phyloP scores from a whole-genome alignment of 306 rosid species.

The Sicyos edulis region DNA sequence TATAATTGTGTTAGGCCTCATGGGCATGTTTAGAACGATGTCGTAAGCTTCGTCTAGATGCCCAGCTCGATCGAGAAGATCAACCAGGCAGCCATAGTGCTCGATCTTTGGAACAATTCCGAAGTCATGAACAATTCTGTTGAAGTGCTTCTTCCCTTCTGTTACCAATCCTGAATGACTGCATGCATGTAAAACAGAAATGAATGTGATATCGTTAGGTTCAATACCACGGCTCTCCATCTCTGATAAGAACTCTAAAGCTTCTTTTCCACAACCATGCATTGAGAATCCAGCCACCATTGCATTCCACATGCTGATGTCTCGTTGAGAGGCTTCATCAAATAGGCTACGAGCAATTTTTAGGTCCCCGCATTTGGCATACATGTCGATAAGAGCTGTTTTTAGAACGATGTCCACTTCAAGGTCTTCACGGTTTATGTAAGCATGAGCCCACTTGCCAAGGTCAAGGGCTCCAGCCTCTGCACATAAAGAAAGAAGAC shows the following conservation, averaged over 20 bases:
- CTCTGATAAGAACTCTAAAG: conserved; percentile 43
- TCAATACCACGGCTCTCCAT: conserved; percentile 35
- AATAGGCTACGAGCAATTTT: too few species aligned
- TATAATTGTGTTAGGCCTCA: too few species aligned
- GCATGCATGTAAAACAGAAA: conserved; percentile 54
- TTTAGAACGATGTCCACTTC: conserved; percentile 35
- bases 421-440: conserved; percentile 40
- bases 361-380: conserved; percentile 67
- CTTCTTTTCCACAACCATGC: conserved; percentile 51
- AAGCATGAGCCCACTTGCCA: conserved; percentile 66
- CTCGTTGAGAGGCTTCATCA: conserved; percentile 26
- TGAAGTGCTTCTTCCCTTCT: conserved; percentile 41
- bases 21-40: too few species aligned
- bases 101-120: conserved; percentile 48
- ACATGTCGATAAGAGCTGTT: conserved; percentile 63
- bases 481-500: too few species aligned
- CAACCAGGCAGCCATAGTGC: conserved; percentile 66
- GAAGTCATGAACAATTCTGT: conserved; percentile 36
- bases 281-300: conserved; percentile 63
- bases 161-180: conserved; percentile 57
- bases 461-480: conserved; percentile 54
- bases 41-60: too few species aligned
- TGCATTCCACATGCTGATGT: conserved; percentile 51
- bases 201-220: conserved; percentile 46
- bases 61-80: conserved; percentile 65